phyloP scores from a whole-genome alignment of 768 basidiomycete genomes.

The Mycena capillaripes region DNA sequence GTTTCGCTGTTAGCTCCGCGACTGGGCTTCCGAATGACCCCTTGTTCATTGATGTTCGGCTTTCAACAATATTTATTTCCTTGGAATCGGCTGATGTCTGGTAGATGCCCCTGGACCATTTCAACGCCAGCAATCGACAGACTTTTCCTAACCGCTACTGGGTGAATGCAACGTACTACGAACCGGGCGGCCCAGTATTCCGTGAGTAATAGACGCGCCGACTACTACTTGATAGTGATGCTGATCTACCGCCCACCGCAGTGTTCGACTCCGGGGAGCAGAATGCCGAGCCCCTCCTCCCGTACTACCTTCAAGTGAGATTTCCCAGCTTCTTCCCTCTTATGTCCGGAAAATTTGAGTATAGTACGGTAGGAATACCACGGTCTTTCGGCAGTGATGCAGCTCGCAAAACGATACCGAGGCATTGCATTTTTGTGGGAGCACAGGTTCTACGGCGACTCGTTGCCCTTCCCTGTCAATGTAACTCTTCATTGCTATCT shows the following conservation, averaged over 20 bases:
- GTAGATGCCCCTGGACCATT: conserved; percentile 65
- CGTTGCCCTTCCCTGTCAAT: conserved; percentile 62
- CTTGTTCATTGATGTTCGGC: conserved; percentile 29
- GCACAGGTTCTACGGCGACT: conserved; percentile 64
- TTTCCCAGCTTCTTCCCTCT: not conserved
- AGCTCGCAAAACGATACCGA: conserved; percentile 59
- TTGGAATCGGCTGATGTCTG: not conserved
- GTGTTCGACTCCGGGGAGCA: conserved; percentile 69
- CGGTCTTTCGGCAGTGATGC: conserved; percentile 63
- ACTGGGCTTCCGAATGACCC: conserved; percentile 17
- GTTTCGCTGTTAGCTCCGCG: conserved; percentile 14
- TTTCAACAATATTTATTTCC: not conserved
- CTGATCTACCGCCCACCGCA: conserved; percentile 30
- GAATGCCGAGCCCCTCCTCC: conserved; percentile 60
- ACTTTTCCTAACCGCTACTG: conserved; percentile 64
- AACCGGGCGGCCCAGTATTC: conserved; percentile 63
- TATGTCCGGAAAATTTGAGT: not conserved
- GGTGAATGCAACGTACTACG: conserved; percentile 63
- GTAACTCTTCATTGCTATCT: conserved; percentile 40
- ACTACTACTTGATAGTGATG: not conserved
- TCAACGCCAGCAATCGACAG: conserved; percentile 44
- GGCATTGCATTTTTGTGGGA: conserved; percentile 66
- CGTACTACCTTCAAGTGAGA: conserved; percentile 61
- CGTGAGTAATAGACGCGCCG: too few species aligned
- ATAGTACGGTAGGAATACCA: conserved; percentile 56